A percentile compares a stretch with the other conserved stretches of the same genome.
phyloP scores from a whole-genome alignment of 208 protist species.

The Balamuthia mandrillaris region DNA sequence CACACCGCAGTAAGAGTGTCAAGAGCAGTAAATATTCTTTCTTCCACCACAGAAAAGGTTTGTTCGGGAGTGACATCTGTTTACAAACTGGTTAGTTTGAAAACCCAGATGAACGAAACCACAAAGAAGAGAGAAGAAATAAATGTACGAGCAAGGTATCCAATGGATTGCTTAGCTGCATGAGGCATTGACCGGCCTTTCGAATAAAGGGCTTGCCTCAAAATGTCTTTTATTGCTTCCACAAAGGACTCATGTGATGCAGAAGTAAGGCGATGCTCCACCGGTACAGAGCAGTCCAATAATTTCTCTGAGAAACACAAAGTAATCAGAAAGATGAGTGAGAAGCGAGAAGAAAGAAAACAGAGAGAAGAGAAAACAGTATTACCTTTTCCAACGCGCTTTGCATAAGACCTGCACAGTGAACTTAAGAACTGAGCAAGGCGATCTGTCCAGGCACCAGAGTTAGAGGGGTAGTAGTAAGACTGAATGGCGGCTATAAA shows the following conservation, averaged over 20 bases:
- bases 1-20: conserved; percentile 14
- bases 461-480: conserved; percentile 20
- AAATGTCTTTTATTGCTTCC: neutral
- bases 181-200: neutral
- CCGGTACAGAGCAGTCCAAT: too few species aligned
- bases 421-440: neutral
- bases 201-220: conserved; percentile 21
- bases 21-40: neutral
- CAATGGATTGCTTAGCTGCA: neutral
- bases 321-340: too few species aligned
- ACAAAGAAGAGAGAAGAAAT: neutral
- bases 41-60: neutral
- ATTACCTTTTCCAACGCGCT: conserved; percentile 2
- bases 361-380: neutral
- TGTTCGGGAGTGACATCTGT: conserved; percentile 14
- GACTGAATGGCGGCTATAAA: neutral
- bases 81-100: neutral
- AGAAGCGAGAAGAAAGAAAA: too few species aligned
- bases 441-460: neutral
- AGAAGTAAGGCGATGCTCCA: neutral
- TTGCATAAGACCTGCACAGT: neutral
- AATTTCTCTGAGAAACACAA: too few species aligned
- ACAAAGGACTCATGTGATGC: neutral
- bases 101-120: neutral
- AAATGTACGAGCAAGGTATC: conserved; percentile 13